Evolutionary conservation across 2,329 filamentous ascomycete genomes (phyloP).

Genomic region (Teratosphaeria zuluensis): DNA sequence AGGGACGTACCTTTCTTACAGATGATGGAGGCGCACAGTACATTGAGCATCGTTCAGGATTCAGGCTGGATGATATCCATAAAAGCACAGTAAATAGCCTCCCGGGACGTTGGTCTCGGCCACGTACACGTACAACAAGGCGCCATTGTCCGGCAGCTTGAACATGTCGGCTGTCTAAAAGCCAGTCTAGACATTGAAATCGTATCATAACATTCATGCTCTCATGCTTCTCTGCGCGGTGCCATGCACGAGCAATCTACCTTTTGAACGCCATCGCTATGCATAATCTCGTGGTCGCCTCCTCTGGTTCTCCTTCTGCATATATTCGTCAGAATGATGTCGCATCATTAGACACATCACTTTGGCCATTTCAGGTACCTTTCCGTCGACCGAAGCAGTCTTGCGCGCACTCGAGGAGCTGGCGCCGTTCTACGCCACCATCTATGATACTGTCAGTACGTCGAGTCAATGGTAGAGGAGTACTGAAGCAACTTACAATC

Average conservation of each 20-base stretch:
- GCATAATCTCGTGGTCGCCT: background rate
- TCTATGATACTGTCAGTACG: background rate
- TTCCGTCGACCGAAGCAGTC: background rate
- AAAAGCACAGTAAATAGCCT: no score
- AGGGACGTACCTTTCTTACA: slow-evolving; percentile 1
- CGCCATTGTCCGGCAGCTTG: no score
- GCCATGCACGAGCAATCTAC: background rate
- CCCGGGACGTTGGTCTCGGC: no score
- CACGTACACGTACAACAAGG: no score
- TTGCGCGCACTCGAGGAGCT: background rate
- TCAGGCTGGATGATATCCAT: no score
- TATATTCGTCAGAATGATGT: background rate
- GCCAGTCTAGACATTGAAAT: background rate
- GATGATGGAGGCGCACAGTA: background rate
- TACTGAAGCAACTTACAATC: background rate
- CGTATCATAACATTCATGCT: background rate
- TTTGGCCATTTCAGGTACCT: background rate
- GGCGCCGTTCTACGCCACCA: background rate
- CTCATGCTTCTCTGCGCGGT: background rate
- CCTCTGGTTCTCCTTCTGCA: background rate
- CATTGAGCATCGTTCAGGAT: no score
- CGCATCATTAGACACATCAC: background rate
- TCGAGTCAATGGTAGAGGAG: background rate
- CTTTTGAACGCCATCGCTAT: background rate
- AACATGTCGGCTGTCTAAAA: no score